Conservation (phyloP, 1,284 basidiomycete species). For the Moniliophthora roreri region DNA sequence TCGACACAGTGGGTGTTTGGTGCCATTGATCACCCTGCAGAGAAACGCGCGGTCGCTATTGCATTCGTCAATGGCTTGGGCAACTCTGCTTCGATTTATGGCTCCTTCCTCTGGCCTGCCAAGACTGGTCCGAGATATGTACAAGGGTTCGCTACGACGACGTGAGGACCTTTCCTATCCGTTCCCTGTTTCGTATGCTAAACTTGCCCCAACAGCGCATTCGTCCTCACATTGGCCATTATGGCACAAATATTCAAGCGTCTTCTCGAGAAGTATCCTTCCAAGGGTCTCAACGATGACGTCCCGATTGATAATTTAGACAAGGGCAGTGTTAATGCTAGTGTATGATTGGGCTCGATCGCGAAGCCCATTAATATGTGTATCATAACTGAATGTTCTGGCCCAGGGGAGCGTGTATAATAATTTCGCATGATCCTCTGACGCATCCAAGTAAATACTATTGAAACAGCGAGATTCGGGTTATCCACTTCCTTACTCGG, state of each 20-base stretch:
- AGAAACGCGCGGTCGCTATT: constrained; percentile 33
- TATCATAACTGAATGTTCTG: too few species aligned
- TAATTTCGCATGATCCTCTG: too few species aligned
- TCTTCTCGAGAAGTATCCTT: constrained; percentile 14
- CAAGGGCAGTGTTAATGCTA: too few species aligned
- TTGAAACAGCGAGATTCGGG: too few species aligned
- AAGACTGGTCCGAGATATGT: constrained; percentile 37
- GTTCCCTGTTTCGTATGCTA: background rate
- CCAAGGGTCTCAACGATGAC: background rate
- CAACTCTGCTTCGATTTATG: constrained; percentile 38
- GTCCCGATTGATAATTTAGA: too few species aligned
- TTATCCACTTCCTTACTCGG: too few species aligned
- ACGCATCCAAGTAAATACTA: too few species aligned
- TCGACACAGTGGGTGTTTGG: constrained; percentile 20
- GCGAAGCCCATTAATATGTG: too few species aligned
- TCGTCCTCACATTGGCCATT: constrained; percentile 21
- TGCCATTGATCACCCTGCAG: constrained; percentile 28
- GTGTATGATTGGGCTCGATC: too few species aligned
- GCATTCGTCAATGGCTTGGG: constrained; percentile 31
- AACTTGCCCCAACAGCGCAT: constrained; percentile 13
- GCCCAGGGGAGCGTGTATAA: too few species aligned
- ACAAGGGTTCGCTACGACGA: constrained; percentile 37
- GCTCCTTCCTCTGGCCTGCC: constrained; percentile 43
- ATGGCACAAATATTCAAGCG: constrained; percentile 21
- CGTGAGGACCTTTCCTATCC: constrained; percentile 13